Evolutionary conservation across 2,329 filamentous ascomycete species (phyloP).

Genomic region (Monosporascus sp.): DNA sequence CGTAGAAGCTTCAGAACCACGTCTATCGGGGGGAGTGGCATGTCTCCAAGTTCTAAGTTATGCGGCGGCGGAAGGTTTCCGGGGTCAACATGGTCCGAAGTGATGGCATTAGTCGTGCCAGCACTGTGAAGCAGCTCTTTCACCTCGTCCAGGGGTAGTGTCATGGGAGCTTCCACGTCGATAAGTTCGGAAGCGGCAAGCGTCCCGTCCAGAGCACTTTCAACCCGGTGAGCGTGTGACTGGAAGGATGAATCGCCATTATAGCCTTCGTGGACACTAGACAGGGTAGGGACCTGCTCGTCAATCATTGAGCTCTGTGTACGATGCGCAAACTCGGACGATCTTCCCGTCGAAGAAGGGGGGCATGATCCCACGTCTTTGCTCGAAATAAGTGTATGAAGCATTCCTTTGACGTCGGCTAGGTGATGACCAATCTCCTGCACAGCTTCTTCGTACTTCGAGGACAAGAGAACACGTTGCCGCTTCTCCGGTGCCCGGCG

Average conservation of each 20-base stretch:
- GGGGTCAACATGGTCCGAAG: background rate
- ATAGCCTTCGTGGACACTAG: constrained; percentile 17
- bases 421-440: constrained; percentile 22
- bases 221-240: constrained; percentile 17
- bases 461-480: constrained; percentile 25
- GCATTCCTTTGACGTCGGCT: constrained; percentile 20
- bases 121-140: constrained; percentile 5
- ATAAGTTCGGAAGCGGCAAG: constrained; percentile 14
- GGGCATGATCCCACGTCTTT: constrained; percentile 1
- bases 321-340: constrained; percentile 5
- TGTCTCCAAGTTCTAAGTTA: constrained; percentile 9
- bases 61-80: background rate
- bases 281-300: constrained; percentile 18
- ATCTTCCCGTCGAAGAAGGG: constrained; percentile 1
- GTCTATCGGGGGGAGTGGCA: constrained; percentile 20
- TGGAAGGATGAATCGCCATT: constrained; percentile 23
- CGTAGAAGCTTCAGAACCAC: constrained; percentile 21
- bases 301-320: constrained; percentile 20
- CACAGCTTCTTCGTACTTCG: constrained; percentile 25
- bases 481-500: constrained; percentile 19
- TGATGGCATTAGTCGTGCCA: background rate
- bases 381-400: constrained; percentile 14
- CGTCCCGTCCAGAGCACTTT: constrained; percentile 15
- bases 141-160: constrained; percentile 1
- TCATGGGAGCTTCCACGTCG: constrained; percentile 1